phyloP scores from a whole-genome alignment of 371 early-diverging fungal species.

The Mortierella sp. region DNA sequence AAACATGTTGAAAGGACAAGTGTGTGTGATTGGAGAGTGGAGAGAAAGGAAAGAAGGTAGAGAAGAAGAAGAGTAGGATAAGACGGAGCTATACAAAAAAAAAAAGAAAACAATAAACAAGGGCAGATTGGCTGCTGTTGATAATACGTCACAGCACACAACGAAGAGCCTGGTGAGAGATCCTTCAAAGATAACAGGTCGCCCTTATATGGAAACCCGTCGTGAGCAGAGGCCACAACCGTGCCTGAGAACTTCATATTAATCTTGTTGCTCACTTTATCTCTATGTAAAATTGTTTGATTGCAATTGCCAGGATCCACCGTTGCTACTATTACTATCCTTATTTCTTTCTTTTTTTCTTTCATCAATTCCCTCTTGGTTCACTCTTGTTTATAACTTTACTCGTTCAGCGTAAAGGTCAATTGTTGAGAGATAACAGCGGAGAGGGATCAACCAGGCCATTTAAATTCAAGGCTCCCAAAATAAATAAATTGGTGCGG shows the following conservation, averaged over 20 bases:
- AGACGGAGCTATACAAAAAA: conserved; percentile 12
- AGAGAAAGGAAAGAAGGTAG: conserved; percentile 1
- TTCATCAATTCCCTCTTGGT: not conserved
- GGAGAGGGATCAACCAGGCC: not conserved
- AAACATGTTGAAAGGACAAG: conserved; percentile 34
- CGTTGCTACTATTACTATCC: not conserved
- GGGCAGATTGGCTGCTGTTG: conserved; percentile 13
- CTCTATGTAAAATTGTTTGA: no score
- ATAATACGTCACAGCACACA: conserved; percentile 9
- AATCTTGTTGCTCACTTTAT: not conserved
- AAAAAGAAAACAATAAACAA: conserved; percentile 15
- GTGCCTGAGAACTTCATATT: not conserved
- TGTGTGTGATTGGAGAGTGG: not conserved
- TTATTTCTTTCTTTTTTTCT: conserved; percentile 5
- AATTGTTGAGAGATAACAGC: not conserved
- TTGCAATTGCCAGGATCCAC: no score
- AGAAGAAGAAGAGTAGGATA: conserved; percentile 13
- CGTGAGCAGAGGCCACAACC: not conserved
- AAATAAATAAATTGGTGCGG: conserved; percentile 7
- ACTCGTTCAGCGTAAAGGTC: not conserved
- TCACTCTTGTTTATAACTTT: not conserved
- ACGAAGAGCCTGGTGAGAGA: not conserved
- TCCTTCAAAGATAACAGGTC: conserved; percentile 15
- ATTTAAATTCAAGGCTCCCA: not conserved
- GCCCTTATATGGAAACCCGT: conserved; percentile 1